These are phyloP conservation scores for Globisporangium iwayamae DNA, from an alignment of 352 stramenopile species.

Conservation along the genomic window DNA sequence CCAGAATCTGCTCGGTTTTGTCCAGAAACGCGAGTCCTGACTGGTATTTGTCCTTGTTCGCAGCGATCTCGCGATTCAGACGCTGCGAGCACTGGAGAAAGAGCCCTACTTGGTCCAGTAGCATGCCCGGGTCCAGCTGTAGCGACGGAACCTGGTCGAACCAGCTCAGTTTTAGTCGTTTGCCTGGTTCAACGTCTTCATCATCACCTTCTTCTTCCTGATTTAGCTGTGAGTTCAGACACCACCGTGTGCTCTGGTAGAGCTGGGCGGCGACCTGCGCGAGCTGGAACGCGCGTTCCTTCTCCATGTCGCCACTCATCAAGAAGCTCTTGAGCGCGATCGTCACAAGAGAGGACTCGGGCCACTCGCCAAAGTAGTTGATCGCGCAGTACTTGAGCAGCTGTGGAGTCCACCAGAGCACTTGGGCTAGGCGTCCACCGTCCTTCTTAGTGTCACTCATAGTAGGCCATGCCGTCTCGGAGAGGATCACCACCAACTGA, in stretches of 20 bases:
- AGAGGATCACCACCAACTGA: slow-evolving; percentile 52
- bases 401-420: slow-evolving; percentile 42
- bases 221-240: neutral
- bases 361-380: slow-evolving; percentile 40
- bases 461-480: neutral
- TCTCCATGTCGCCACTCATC: slow-evolving; percentile 18
- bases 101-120: slow-evolving; percentile 53
- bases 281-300: slow-evolving; percentile 30
- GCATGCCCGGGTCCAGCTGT: slow-evolving; percentile 38
- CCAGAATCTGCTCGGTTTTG: slow-evolving; percentile 43
- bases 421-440: slow-evolving; percentile 1
- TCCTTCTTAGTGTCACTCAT: neutral
- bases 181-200: neutral
- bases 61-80: slow-evolving; percentile 26
- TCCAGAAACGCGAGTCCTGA: slow-evolving; percentile 50
- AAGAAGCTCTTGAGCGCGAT: slow-evolving; percentile 46
- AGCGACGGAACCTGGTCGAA: slow-evolving; percentile 14
- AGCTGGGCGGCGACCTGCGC: slow-evolving; percentile 37
- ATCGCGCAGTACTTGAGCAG: slow-evolving; percentile 39
- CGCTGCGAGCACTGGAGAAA: slow-evolving; percentile 31
- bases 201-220: too few species aligned
- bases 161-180: neutral
- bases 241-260: slow-evolving; percentile 27
- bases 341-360: slow-evolving; percentile 31
- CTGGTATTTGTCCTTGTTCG: slow-evolving; percentile 31